Percentiles rank a stretch among this genome's conserved stretches.
Evolutionary conservation across 208 protist species (phyloP).

Genomic region (Herpetomonas muscarum): DNA sequence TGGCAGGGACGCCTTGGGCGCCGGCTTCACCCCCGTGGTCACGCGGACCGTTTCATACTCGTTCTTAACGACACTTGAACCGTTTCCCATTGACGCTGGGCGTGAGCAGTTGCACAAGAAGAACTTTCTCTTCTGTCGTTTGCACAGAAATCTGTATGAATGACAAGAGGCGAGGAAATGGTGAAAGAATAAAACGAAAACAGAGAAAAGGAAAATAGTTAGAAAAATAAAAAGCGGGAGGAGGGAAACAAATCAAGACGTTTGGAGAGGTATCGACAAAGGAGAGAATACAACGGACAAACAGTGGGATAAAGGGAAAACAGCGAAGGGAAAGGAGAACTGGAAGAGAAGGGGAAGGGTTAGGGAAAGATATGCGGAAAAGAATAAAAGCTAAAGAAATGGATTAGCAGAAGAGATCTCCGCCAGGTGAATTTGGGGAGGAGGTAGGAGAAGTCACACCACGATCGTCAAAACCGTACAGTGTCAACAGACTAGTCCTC

Average conservation of each 20-base stretch:
- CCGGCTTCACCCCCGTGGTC: too few species aligned
- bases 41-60: too few species aligned
- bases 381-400: not conserved
- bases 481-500: not conserved
- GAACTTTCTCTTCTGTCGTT: too few species aligned
- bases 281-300: slow-evolving; percentile 4
- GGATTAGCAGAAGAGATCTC: too few species aligned
- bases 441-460: not conserved
- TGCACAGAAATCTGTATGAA: too few species aligned
- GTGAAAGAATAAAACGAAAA: not conserved
- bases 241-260: slow-evolving; percentile 9
- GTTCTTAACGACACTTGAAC: too few species aligned
- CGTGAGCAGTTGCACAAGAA: not conserved
- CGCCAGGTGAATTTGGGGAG: too few species aligned
- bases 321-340: not conserved
- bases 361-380: not conserved
- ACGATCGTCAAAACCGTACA: not conserved
- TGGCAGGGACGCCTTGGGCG: too few species aligned
- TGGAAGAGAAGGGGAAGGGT: not conserved
- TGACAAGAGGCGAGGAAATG: too few species aligned
- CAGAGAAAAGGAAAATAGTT: slow-evolving; percentile 11
- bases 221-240: slow-evolving; percentile 3
- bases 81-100: not conserved
- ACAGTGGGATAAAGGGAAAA: not conserved
- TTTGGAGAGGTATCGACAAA: slow-evolving; percentile 4